Conservation (phyloP, 768 basidiomycete species). For the Phylloporus scabripes region DNA sequence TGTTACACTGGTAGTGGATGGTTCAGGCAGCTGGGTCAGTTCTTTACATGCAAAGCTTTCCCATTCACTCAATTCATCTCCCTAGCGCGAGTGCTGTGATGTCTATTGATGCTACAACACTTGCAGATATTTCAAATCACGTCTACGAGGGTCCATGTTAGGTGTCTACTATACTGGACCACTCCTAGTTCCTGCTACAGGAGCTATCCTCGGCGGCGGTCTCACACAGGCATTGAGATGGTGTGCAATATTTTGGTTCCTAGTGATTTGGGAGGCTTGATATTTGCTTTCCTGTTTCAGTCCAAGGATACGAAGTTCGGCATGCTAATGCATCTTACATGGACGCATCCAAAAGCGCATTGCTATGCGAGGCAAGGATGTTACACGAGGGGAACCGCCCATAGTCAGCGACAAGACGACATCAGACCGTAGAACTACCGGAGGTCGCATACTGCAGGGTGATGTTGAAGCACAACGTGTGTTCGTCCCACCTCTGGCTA, state of each 20-base stretch:
- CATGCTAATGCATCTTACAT: slow-evolving; percentile 60
- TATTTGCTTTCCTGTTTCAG: slow-evolving; percentile 56
- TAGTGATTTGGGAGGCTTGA: slow-evolving; percentile 56
- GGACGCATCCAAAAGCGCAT: slow-evolving; percentile 30
- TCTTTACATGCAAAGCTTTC: background rate
- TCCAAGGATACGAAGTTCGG: slow-evolving; percentile 81
- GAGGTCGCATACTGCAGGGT: slow-evolving; percentile 8
- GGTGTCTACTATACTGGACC: slow-evolving; percentile 80
- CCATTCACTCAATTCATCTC: background rate
- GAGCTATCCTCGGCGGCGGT: slow-evolving; percentile 66
- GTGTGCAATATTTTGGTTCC: slow-evolving; percentile 85
- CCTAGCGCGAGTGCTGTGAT: slow-evolving; percentile 60
- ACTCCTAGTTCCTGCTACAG: slow-evolving; percentile 64
- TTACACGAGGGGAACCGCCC: slow-evolving; percentile 2
- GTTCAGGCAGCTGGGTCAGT: slow-evolving; percentile 60
- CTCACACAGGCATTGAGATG: slow-evolving; percentile 66
- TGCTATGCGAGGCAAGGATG: slow-evolving; percentile 13
- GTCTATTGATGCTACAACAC: slow-evolving; percentile 63
- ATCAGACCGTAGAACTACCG: background rate
- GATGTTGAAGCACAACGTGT: slow-evolving; percentile 23
- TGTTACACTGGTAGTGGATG: slow-evolving; percentile 32
- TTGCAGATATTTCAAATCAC: slow-evolving; percentile 74
- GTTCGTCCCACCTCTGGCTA: background rate
- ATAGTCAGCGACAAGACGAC: slow-evolving; percentile 5
- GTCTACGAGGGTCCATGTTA: slow-evolving; percentile 72